These are phyloP conservation scores for Diaporthe nobilis DNA, from an alignment of 2,329 filamentous ascomycete species.

Conservation along the genomic window DNA sequence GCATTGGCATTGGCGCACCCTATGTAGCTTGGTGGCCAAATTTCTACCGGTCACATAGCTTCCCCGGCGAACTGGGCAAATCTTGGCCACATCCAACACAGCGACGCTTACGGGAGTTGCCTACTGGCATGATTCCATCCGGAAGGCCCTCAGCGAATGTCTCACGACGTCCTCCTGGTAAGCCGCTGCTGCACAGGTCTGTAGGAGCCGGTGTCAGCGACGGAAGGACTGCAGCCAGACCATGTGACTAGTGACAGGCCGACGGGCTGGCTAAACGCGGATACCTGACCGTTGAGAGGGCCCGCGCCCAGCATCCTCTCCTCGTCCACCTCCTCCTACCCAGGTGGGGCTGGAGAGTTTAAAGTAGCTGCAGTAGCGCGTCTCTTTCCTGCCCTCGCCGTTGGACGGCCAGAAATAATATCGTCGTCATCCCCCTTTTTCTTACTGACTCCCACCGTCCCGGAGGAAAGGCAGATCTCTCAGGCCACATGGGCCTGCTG, in stretches of 20 bases:
- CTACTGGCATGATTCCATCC: not conserved
- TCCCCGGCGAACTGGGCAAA: slow-evolving; percentile 18
- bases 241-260: slow-evolving; percentile 4
- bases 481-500: not conserved
- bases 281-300: slow-evolving; percentile 28
- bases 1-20: slow-evolving; percentile 7
- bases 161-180: not conserved
- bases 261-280: slow-evolving; percentile 17
- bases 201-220: slow-evolving; percentile 1
- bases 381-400: slow-evolving; percentile 13
- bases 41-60: not conserved
- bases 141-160: not conserved
- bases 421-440: slow-evolving; percentile 16
- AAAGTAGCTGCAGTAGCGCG: slow-evolving; percentile 39
- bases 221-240: not conserved
- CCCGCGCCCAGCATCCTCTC: slow-evolving; percentile 11
- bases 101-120: not conserved
- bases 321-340: not conserved
- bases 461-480: not conserved
- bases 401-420: slow-evolving; percentile 27
- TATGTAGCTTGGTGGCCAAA: slow-evolving; percentile 19
- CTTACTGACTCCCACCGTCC: not conserved
- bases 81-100: not conserved
- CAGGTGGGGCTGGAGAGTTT: slow-evolving; percentile 37
- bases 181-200: not conserved